Evolutionary conservation across 2,329 filamentous ascomycete genomes (phyloP), one percentile per base, ranked within the genome.

Genomic region (Ophiostoma montium): DNA sequence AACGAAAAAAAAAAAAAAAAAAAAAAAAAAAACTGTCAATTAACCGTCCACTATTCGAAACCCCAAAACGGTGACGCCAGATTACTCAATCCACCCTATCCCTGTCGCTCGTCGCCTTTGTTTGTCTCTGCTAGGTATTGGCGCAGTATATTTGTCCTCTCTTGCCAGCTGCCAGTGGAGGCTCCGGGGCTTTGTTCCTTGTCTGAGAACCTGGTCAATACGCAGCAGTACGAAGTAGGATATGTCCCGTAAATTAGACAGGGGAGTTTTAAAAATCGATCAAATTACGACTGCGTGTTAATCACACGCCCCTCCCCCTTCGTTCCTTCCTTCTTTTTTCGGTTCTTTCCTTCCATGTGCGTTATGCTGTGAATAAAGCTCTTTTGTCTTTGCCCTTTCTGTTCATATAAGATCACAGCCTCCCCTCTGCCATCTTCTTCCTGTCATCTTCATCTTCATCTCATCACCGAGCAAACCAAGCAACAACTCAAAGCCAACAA

Each of bases 371-470:
- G 27, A 42, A 30, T 42, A 30, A 21, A 21, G 10, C 30, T 45
- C 39, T 15, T 35, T 23, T 43, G 31, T 46, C 30, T 19, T 46
- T 16, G 27, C 35, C 16, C 27, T 30, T 9, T 31, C 33, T 39
- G 48, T 44, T 45, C 51, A 53, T 53, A 53, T 53, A 53, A 53
- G 50, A 36, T 50, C 50, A 27, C 41, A 27, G 46, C 48, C 35
- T 18, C 31, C 19, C 49, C 41, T 43, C 31, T 30, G 7, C 23
- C 23, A 36, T 49, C 36, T 38, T 30, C 15, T 35, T 45, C 8
- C 23, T 27, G 21, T 48, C 41, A 32, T 35, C 41, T 35, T 21
- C 18, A 45, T 38, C 36, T 46, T 49, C 46, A 50, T 39, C 23
- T n/a, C n/a, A n/a, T n/a, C 30, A 32, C 2, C 33, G 39, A 36